These are phyloP conservation scores for Sicyos baderoa DNA, from an alignment of 306 rosid species.

Conservation along the genomic window DNA sequence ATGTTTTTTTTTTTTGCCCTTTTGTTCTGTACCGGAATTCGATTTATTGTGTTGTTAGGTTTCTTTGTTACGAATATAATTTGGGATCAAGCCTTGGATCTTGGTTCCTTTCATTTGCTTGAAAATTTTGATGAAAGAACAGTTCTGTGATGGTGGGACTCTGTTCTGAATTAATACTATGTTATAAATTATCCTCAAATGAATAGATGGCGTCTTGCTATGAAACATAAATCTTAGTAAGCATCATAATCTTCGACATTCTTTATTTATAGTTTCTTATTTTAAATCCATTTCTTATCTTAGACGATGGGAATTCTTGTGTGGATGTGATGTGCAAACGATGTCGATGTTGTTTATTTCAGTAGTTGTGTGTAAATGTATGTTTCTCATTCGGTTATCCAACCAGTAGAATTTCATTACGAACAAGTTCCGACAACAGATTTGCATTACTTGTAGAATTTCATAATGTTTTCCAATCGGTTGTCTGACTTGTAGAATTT, in stretches of 20 bases:
- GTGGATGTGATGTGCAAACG: background rate
- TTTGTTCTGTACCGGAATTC: conserved; percentile 1
- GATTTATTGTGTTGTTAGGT: conserved; percentile 1
- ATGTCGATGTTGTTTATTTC: background rate
- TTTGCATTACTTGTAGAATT: background rate
- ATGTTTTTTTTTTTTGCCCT: background rate
- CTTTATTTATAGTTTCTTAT: background rate
- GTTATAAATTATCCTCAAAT: background rate
- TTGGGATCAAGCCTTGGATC: background rate
- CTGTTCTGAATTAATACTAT: too few species aligned
- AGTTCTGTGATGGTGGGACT: too few species aligned
- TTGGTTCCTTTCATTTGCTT: background rate
- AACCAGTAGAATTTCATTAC: background rate
- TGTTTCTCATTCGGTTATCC: background rate
- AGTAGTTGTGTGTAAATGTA: background rate
- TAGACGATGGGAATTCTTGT: background rate
- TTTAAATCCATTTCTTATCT: background rate
- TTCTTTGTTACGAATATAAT: background rate
- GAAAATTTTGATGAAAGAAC: background rate
- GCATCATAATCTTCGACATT: background rate
- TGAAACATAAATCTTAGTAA: background rate
- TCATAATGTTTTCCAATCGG: too few species aligned
- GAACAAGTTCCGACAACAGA: background rate
- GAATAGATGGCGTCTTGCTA: background rate
- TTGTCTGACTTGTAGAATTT: too few species aligned